A percentile compares a stretch with the other conserved stretches of the same genome.
Conservation (phyloP, 176 grass and related monocot genomes). For the Oryza meridionalis region DNA sequence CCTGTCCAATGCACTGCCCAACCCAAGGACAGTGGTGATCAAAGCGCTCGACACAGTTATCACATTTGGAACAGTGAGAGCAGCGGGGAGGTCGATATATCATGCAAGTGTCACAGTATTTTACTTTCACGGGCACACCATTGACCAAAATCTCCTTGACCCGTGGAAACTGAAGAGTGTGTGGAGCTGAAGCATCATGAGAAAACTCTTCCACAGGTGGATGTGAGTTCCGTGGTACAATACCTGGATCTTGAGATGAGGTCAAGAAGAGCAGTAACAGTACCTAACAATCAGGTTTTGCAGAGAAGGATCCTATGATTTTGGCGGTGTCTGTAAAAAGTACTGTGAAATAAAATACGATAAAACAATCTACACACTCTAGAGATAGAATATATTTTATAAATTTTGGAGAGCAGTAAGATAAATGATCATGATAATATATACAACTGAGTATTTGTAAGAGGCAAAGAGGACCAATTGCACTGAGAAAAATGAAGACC, state of each 20-base stretch:
- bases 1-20: slow-evolving; percentile 96
- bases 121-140: slow-evolving; percentile 69
- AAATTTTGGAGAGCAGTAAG: slow-evolving; percentile 20
- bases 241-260: slow-evolving; percentile 92
- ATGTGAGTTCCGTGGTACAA: slow-evolving; percentile 81
- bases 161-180: slow-evolving; percentile 73
- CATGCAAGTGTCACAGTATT: slow-evolving; percentile 99
- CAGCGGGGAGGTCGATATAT: slow-evolving; percentile 85
- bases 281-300: slow-evolving; percentile 72
- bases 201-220: slow-evolving; percentile 88
- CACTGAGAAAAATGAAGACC: neutral
- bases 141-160: slow-evolving; percentile 80
- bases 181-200: slow-evolving; percentile 63
- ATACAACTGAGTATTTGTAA: neutral
- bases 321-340: slow-evolving; percentile 27
- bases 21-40: slow-evolving; percentile 99
- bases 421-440: neutral
- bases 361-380: slow-evolving; percentile 7
- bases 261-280: slow-evolving; percentile 87
- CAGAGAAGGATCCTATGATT: slow-evolving; percentile 51
- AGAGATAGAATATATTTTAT: neutral
- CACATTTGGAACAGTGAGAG: slow-evolving; percentile 91
- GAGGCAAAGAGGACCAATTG: neutral
- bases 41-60: slow-evolving; percentile 91
- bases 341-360: slow-evolving; percentile 35